Evolutionary conservation across 345 rosid species (phyloP).

Genomic region (Triadica sebifera): DNA sequence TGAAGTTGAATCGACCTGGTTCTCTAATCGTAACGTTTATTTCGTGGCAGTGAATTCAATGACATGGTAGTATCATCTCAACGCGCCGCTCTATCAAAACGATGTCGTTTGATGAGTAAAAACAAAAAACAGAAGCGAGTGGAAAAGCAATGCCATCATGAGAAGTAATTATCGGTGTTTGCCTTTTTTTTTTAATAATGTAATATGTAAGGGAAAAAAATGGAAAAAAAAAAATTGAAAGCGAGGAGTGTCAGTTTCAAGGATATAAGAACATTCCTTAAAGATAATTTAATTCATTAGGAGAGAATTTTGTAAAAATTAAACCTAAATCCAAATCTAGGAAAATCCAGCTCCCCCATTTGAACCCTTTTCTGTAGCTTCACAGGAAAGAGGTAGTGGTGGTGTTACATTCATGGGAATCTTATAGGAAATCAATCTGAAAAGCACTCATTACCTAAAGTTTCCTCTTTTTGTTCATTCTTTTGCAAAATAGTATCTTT

Average conservation of each 20-base stretch:
- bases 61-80: too few species aligned
- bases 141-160: not conserved
- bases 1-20: not conserved
- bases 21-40: not conserved
- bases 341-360: not conserved
- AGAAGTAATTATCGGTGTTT: not conserved
- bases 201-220: not conserved
- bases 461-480: not conserved
- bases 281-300: not conserved
- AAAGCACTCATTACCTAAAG: not conserved
- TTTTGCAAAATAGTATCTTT: not conserved
- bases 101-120: not conserved
- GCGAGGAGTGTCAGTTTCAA: not conserved
- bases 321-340: constrained; percentile 7
- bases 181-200: not conserved
- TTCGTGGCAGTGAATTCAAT: too few species aligned
- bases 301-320: not conserved
- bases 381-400: not conserved
- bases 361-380: not conserved
- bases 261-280: constrained; percentile 1
- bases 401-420: constrained; percentile 1
- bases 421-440: not conserved
- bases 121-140: not conserved
- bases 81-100: not conserved
- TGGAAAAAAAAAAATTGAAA: not conserved